Evolutionary conservation across 257 asterid species (phyloP).

Genomic region (Primulina eburnea): DNA sequence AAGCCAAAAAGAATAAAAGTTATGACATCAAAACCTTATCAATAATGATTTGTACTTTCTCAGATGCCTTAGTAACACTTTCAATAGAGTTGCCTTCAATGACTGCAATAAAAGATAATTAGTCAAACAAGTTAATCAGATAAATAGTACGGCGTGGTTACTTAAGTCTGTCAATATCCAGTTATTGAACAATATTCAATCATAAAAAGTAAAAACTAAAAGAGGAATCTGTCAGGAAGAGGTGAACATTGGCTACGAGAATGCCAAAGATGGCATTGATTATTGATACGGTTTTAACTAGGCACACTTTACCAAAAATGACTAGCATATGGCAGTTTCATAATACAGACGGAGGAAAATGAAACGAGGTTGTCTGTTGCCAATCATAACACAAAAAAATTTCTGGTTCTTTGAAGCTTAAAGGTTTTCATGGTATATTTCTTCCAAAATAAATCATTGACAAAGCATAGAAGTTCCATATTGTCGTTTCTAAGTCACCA

Average conservation of each 20-base stretch:
- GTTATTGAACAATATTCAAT: slow-evolving; percentile 6
- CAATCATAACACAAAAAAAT: neutral
- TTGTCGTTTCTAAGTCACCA: too few relatives aligned
- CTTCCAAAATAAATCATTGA: neutral
- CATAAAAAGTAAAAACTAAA: slow-evolving; percentile 5
- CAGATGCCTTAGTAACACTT: slow-evolving; percentile 66
- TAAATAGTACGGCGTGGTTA: slow-evolving; percentile 6
- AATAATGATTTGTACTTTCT: slow-evolving; percentile 50
- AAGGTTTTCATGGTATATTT: neutral
- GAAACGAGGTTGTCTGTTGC: neutral
- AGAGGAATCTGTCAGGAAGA: slow-evolving; percentile 5
- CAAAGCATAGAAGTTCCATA: too few relatives aligned
- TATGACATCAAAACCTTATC: slow-evolving; percentile 54
- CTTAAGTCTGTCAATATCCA: slow-evolving; percentile 10
- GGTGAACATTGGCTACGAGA: neutral
- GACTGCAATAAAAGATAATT: slow-evolving; percentile 48
- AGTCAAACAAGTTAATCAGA: slow-evolving; percentile 18
- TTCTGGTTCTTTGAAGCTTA: neutral
- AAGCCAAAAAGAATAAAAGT: neutral
- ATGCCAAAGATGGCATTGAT: neutral
- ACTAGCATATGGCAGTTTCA: slow-evolving; percentile 5
- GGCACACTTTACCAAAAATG: neutral
- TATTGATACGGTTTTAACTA: neutral
- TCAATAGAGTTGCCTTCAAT: slow-evolving; percentile 77
- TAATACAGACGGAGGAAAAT: neutral